Evolutionary conservation across 352 stramenopile genomes (phyloP), one percentile per base, ranked within the genome.

Genomic region (Phytophthora aleatoria): DNA sequence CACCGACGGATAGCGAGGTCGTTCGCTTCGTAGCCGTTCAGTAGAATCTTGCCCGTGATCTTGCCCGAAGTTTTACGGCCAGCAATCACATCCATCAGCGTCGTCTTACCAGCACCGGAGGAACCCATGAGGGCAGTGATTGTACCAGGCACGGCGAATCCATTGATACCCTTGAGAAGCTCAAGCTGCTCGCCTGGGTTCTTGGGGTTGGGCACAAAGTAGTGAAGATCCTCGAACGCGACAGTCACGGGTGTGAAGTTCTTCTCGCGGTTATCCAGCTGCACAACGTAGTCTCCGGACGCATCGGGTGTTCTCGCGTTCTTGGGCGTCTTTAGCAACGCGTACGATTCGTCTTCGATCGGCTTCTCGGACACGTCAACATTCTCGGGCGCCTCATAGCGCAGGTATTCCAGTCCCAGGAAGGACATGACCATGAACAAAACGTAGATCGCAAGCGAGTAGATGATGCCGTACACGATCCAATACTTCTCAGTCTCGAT

Each of bases 11-110:
- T 84, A 38, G 76, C 67, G 35, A 84, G 60, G 35, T 79, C 71
- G 30, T 53, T 80, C 3, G 73, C 76, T 11, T 70, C 64, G 61
- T 71, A 76, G 41, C 75, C 75, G 48, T 83, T 87, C 12, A 69
- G 65, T 11, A 77, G 31, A 11, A 94, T 79, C n/a, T 89, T 70
- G 26, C 87, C 87, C 3, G 63, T 66, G 52, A 91, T 83, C 6
- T 69, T 82, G 24, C 94, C 93, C 0, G 7, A 28, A 12, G 61
- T 68, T 47, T 68, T 68, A 20, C 61, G 61, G 39, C 39, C 39
- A 15, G 39, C 39, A 26, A 45, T 26, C 15, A 45, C 39, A 15
- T 45, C 39, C 39, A 45, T 45, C 15, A 45, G 39, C 39, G 39
- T 45, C 39, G n/a, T 45, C 15, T 45, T 45, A 9, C 39, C 39